A percentile compares a stretch with the other conserved stretches of the same genome.
These are phyloP conservation scores for Rhododendron simsii DNA, from an alignment of 148 eudicot species.

Conservation along the genomic window DNA sequence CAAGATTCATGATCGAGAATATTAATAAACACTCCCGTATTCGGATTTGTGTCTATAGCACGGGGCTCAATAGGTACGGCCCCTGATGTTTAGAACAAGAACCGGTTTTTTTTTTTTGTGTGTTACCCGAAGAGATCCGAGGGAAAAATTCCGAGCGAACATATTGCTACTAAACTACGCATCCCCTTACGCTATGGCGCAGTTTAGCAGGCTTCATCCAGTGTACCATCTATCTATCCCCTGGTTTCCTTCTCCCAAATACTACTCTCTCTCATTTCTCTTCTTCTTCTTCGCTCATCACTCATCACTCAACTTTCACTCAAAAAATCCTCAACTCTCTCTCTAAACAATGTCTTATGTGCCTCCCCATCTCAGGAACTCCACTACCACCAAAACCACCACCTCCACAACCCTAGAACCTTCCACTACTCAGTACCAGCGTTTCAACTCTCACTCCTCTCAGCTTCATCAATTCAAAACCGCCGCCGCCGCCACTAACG, in stretches of 20 bases:
- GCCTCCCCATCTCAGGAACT: slow-evolving; percentile 47
- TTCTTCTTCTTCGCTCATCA: neutral
- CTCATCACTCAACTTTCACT: neutral
- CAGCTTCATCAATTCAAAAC: neutral
- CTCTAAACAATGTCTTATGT: slow-evolving; percentile 34
- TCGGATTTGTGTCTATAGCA: too few relatives aligned
- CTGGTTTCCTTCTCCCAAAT: neutral
- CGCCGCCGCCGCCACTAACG: neutral
- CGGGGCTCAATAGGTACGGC: too few relatives aligned
- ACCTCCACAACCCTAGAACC: slow-evolving; percentile 20
- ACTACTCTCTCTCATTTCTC: neutral
- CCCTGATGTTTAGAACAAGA: too few relatives aligned
- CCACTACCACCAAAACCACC: slow-evolving; percentile 14
- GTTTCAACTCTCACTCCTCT: slow-evolving; percentile 13
- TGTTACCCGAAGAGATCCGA: too few relatives aligned
- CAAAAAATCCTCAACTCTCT: neutral
- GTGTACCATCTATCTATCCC: neutral
- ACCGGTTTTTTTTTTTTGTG: too few relatives aligned
- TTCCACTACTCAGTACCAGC: neutral
- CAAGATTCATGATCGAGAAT: too few relatives aligned
- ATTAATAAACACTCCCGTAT: too few relatives aligned
- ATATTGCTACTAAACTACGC: neutral
- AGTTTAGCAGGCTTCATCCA: neutral
- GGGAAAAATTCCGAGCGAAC: too few relatives aligned
- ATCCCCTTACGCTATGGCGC: neutral